Evolutionary conservation across 208 protist species (phyloP), one percentile per base, ranked within the genome.

Genomic region (Acanthamoeba pearcei): DNA sequence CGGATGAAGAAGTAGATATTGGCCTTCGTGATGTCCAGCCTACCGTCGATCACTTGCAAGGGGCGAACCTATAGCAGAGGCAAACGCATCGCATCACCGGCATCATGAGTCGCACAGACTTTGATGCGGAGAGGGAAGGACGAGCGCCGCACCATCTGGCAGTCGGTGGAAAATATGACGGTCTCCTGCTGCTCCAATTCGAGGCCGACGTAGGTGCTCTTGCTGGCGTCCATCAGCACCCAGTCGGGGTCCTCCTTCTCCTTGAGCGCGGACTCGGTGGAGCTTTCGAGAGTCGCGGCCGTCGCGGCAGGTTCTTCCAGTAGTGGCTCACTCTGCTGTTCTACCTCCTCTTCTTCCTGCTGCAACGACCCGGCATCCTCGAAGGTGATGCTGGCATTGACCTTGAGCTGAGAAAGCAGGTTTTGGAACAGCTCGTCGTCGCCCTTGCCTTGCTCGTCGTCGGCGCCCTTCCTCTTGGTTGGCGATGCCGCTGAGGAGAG

Each of bases 1-100:
- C 60, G 51, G 24, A 91, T 72, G 83, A 91, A 91, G 60, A 91
- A 91, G 83, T 91, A 91, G 60, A 91, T 10, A 42, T 91, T 62
- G 83, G 53, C 51, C 55, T 91, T 91, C 9, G 83, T 91, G 60
- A 91, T 91, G 42, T 91, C 83, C 1, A 91, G 32, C 35, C 83
- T 10, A 15, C 83, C 83, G 35, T 91, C 83, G 51, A 91, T 78
- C 62, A 80, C 88, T 91, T 91, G 57, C 83, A 91, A 42, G 38
- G 83, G 83, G 17, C 83, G 83, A 0, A 91, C 83, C 83, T 91
- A 19, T 5, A 55, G 5, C 12, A 17, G n/a, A 29, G 2, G 70
- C 38, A 78, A 24, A 24, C 9, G 32, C 32, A 22, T 38, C 22
- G 15, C 32, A 38, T 19, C 22, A 29, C 10, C 27, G 24, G 42